Evolutionary conservation across 345 rosid genomes (phyloP), one percentile per base, ranked within the genome.

Genomic region (Firmiana major): DNA sequence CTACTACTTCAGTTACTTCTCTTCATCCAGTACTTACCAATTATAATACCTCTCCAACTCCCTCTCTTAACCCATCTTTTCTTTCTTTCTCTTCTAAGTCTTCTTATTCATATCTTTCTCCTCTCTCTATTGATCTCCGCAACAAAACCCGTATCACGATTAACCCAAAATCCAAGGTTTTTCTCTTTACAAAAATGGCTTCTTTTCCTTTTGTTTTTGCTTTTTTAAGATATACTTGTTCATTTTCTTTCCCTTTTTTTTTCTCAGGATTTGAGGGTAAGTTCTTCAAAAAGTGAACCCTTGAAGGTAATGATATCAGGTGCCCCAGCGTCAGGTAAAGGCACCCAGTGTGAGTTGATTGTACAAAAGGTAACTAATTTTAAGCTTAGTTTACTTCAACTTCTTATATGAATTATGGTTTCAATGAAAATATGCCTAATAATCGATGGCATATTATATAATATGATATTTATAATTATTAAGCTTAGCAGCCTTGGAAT

Each of bases 291-390:
- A 6, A 60, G 48, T 38, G 89, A 90, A 83, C 90, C 97, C 0
- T 49, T 94, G 83, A 93, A 90, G 83, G 97, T 94, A 74, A 94
- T 94, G 95, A 93, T 94, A 73, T 93, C 96, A 0, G 98, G 99
- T 45, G 98, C 98, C 38, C 94, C 98, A 0, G 97, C 97, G 9
- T 95, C 94, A 1, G 98, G 99, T 55, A 95, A 93, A 85, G 96
- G 99, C 65, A 90, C 99, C 75, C 99, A 93, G 78, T 90, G 98
- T 76, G 96, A 93, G 75, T 82, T 93, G 71, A 89, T 92, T 48
- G 96, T 85, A 77, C 85, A 88, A 13, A 91, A 90, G 94, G 98
- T 93, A 84, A 78, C 57, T 62, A 13, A 63, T 42, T 54, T 57
- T 38, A n/a, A 16, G 59, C 36, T 5, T 22, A 45, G 24, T 40